Percentiles rank a stretch among this genome's conserved stretches.
phyloP scores from a whole-genome alignment of 352 stramenopile species.

The Bremia lactucae region DNA sequence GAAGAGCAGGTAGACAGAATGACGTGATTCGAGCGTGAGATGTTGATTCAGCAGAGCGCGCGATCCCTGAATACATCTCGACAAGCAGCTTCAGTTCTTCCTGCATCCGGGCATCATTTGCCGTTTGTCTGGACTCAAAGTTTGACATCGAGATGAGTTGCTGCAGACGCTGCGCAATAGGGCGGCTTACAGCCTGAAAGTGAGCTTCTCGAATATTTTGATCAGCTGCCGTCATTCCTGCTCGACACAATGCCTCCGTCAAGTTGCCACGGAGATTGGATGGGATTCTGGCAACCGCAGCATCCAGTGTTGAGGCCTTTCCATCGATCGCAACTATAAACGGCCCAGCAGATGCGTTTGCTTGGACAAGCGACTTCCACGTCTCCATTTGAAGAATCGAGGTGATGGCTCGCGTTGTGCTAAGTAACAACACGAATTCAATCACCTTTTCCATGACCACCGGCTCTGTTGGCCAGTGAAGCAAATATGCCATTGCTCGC shows the following conservation, averaged over 20 bases:
- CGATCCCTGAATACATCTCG: conserved; percentile 70
- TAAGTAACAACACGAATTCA: conserved; percentile 58
- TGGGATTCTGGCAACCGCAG: conserved; percentile 47
- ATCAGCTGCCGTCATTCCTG: conserved; percentile 51
- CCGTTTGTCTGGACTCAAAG: conserved; percentile 47
- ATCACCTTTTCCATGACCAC: conserved; percentile 79
- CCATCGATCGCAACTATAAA: conserved; percentile 24
- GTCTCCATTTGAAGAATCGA: conserved; percentile 38
- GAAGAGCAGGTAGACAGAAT: conserved; percentile 57
- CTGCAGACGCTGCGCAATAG: conserved; percentile 39
- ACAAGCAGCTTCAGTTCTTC: conserved; percentile 71
- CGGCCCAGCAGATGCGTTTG: conserved; percentile 51
- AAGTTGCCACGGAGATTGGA: conserved; percentile 46
- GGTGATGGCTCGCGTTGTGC: conserved; percentile 52
- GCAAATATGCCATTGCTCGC: conserved; percentile 52
- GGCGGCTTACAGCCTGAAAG: conserved; percentile 46
- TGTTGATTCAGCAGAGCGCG: conserved; percentile 49
- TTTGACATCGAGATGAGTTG: conserved; percentile 42
- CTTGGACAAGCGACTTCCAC: conserved; percentile 67
- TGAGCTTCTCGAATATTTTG: conserved; percentile 27
- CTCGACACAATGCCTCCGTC: conserved; percentile 59
- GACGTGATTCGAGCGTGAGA: conserved; percentile 48
- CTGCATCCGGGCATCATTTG: conserved; percentile 54
- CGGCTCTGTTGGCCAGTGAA: conserved; percentile 75
- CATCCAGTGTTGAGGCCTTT: conserved; percentile 25